Conservation (phyloP, 352 stramenopile genomes). For the Phytopythium kandeliae region DNA sequence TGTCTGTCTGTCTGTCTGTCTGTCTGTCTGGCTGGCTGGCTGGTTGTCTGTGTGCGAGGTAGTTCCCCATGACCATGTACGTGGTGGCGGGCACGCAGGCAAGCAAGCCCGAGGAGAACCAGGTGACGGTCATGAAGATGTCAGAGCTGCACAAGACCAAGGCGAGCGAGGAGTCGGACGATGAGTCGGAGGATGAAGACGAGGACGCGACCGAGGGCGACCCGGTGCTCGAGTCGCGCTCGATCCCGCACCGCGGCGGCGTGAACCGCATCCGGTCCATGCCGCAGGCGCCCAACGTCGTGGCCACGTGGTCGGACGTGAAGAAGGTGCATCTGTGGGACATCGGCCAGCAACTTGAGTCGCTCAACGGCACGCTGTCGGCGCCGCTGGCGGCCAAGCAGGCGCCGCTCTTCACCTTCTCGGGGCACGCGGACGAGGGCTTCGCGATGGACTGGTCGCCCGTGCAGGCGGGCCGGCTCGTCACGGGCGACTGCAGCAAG, state of each 20-base stretch:
- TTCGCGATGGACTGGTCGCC: conserved; percentile 98
- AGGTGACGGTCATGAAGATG: conserved; percentile 98
- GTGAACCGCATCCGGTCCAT: conserved; percentile 96
- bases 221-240: conserved; percentile 94
- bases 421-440: conserved; percentile 94
- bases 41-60: conserved; percentile 3
- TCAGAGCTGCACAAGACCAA: conserved; percentile 95
- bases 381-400: conserved; percentile 53
- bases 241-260: conserved; percentile 92
- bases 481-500: conserved; percentile 96
- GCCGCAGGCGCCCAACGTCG: conserved; percentile 95
- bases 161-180: conserved; percentile 68
- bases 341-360: conserved; percentile 87
- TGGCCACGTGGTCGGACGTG: conserved; percentile 95
- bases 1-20: not conserved
- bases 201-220: conserved; percentile 95
- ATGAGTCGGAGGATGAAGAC: conserved; percentile 73
- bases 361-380: conserved; percentile 73
- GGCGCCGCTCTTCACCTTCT: conserved; percentile 90
- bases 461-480: conserved; percentile 85
- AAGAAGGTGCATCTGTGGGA: conserved; percentile 97
- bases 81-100: conserved; percentile 96
- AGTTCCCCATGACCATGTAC: conserved; percentile 96
- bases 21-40: not conserved
- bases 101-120: conserved; percentile 90